Conservation (phyloP, 1,284 basidiomycete species). For the Ustilago loliicola region DNA sequence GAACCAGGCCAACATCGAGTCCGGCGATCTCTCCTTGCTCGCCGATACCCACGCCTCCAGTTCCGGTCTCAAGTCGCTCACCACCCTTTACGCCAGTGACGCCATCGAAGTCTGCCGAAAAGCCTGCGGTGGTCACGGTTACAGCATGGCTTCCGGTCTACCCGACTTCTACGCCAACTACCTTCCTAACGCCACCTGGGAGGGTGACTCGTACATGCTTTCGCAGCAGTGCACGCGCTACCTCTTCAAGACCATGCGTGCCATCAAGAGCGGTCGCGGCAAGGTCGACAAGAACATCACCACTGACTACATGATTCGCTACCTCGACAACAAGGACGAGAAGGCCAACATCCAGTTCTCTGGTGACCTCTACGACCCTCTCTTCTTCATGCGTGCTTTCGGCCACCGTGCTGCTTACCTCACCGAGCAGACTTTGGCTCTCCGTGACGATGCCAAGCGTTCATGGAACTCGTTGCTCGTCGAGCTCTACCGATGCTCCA, state of each 20-base stretch:
- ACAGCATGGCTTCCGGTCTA: constrained; percentile 66
- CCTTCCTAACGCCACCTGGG: constrained; percentile 70
- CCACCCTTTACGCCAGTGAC: constrained; percentile 69
- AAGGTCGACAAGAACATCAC: constrained; percentile 65
- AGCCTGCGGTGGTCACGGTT: constrained; percentile 71
- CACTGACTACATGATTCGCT: constrained; percentile 69
- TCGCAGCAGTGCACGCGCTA: constrained; percentile 71
- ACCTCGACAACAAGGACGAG: constrained; percentile 66
- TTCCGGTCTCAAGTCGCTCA: constrained; percentile 70
- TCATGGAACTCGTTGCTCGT: constrained; percentile 71
- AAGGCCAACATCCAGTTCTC: constrained; percentile 59
- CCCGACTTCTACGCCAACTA: constrained; percentile 64
- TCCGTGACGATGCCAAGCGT: constrained; percentile 69
- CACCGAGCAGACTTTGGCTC: constrained; percentile 68
- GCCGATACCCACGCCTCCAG: constrained; percentile 71
- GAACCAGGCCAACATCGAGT: constrained; percentile 67
- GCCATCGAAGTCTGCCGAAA: constrained; percentile 71
- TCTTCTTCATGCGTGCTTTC: constrained; percentile 70
- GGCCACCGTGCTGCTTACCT: constrained; percentile 71
- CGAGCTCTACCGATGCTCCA: constrained; percentile 71
- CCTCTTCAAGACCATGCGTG: constrained; percentile 70
- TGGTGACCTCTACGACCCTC: constrained; percentile 64
- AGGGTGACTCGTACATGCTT: constrained; percentile 71
- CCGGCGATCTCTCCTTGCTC: constrained; percentile 70
- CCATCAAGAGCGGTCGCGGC: constrained; percentile 54